These are phyloP conservation scores for Phytophthora pseudosyringae DNA, from an alignment of 352 stramenopile genomes.

Conservation along the genomic window DNA sequence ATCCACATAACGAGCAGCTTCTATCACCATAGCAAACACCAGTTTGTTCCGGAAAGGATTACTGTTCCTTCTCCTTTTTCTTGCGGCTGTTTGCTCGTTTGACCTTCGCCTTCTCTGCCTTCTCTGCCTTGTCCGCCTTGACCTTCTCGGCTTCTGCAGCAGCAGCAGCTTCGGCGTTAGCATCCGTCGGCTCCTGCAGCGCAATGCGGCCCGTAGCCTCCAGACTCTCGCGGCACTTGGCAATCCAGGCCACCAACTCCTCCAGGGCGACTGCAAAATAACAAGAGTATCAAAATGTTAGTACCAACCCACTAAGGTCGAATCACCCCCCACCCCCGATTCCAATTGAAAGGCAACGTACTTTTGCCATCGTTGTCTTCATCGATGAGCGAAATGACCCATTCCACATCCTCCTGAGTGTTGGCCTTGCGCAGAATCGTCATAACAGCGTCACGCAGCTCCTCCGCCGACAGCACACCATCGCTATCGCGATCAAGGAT, in stretches of 20 bases:
- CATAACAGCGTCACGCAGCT: constrained; percentile 95
- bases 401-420: constrained; percentile 95
- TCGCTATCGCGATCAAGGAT: constrained; percentile 98
- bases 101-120: constrained; percentile 52
- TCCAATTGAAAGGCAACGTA: constrained; percentile 43
- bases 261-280: constrained; percentile 88
- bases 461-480: constrained; percentile 94
- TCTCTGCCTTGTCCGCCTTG: constrained; percentile 34
- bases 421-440: constrained; percentile 94
- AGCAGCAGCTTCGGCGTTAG: constrained; percentile 26
- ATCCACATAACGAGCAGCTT: constrained; percentile 3
- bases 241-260: constrained; percentile 92
- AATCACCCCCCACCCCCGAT: constrained; percentile 6
- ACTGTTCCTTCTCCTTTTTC: constrained; percentile 56
- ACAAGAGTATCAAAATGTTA: constrained; percentile 34
- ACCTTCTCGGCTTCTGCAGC: constrained; percentile 38
- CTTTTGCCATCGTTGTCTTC: constrained; percentile 90
- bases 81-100: constrained; percentile 78
- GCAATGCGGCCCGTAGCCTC: constrained; percentile 86
- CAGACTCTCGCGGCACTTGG: constrained; percentile 87
- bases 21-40: constrained; percentile 18
- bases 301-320: constrained; percentile 4
- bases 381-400: constrained; percentile 94
- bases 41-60: constrained; percentile 14
- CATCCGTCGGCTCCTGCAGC: constrained; percentile 49